A percentile compares a stretch with the other conserved stretches of the same genome.
Conservation (phyloP, 305 asterid species). For the Ilex paraguariensis region DNA sequence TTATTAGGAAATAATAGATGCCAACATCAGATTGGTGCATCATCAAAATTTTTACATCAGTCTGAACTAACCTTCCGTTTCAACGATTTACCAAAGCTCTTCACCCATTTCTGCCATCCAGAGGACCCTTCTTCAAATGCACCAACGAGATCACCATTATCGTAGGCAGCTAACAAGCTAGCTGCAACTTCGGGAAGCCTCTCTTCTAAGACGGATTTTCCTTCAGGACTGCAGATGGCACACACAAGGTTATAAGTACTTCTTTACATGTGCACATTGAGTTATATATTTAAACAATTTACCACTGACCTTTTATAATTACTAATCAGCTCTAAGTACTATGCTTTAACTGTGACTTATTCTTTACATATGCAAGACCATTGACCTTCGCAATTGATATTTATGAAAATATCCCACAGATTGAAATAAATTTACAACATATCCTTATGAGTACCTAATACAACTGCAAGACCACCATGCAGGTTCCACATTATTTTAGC, state of each 20-base stretch:
- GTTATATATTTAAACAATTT: not conserved
- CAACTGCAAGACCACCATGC: no score
- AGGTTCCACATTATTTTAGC: no score
- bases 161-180: slow-evolving; percentile 66
- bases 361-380: not conserved
- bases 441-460: no score
- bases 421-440: no score
- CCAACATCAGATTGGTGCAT: not conserved
- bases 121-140: slow-evolving; percentile 85
- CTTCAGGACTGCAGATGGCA: slow-evolving; percentile 55
- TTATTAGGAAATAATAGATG: not conserved
- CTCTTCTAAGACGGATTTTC: slow-evolving; percentile 62
- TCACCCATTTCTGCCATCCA: slow-evolving; percentile 93
- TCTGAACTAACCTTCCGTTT: slow-evolving; percentile 75
- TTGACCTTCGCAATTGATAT: no score
- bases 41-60: not conserved
- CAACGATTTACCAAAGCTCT: slow-evolving; percentile 70
- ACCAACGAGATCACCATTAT: slow-evolving; percentile 60
- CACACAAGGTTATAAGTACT: not conserved
- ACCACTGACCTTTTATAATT: not conserved
- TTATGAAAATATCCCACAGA: no score
- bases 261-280: no score
- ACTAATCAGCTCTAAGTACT: not conserved
- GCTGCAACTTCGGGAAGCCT: slow-evolving; percentile 73
- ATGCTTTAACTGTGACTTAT: not conserved